Evolutionary conservation across 2,329 filamentous ascomycete species (phyloP).

Genomic region (Diplodia scrobiculata): DNA sequence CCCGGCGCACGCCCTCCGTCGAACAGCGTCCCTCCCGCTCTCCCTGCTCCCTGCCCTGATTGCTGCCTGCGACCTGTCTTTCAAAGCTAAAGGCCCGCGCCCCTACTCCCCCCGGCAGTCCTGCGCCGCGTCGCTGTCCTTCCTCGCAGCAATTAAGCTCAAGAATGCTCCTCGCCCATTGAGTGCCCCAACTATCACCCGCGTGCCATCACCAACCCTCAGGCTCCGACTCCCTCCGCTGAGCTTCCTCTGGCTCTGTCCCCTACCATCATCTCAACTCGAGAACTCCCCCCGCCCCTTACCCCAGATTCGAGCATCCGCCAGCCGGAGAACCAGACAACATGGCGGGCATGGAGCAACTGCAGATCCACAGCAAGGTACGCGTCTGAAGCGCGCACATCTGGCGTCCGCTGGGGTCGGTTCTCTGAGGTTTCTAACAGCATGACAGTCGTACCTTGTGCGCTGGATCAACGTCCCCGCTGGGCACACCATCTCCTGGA

Average conservation of each 20-base stretch:
- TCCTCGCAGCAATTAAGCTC: conserved; percentile 16
- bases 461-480: conserved; percentile 93
- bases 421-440: conserved; percentile 32
- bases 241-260: neutral
- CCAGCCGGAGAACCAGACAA: conserved; percentile 15
- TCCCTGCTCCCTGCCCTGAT: conserved; percentile 16
- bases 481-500: conserved; percentile 94
- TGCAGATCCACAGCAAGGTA: conserved; percentile 98
- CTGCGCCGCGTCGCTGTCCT: neutral
- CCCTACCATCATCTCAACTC: neutral
- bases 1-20: conserved; percentile 11
- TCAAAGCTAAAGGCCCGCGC: conserved; percentile 13
- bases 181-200: neutral
- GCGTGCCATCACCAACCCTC: neutral
- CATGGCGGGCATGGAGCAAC: conserved; percentile 94
- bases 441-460: conserved; percentile 84
- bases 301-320: neutral
- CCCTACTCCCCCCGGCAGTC: neutral
- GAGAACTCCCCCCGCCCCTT: neutral
- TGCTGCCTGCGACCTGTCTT: neutral
- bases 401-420: neutral
- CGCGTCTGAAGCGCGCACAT: conserved; percentile 33
- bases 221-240: neutral
- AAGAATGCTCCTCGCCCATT: conserved; percentile 12
- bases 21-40: neutral